Base-by-base conservation (phyloP, 768 basidiomycete genomes). In the Leccinellum luteum region DNA sequence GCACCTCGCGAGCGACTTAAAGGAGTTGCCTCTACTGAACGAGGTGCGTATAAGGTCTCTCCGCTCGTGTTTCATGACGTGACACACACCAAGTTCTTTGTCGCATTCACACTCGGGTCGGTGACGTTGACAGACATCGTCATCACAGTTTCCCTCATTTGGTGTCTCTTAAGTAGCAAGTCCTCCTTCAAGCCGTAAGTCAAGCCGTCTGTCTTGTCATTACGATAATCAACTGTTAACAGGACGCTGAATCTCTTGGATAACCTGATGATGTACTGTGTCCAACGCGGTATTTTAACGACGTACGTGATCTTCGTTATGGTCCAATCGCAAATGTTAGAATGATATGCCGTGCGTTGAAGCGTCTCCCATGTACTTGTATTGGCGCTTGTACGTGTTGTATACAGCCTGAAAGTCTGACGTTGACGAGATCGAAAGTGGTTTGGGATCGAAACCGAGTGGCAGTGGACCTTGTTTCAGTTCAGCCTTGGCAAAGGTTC, bases 401-500 rank as follows among this genome's bases (percentile, higher is more conserved):
- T 17, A 25, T 6, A 15, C 12, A 2, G 28, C 9, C 12, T 32
- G 7, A 31, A 30, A 15, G 30, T 35, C 15, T 44, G 23, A 25
- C 14, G 1, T 19, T 10, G n/a, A 13, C 8, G 38, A 14, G 51
- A 19, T 32, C 3, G 23, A 6, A 9, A 60, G 63, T 64, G 63
- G 63, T 60, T 31, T 27, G 3, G 23, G 8, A 51, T 64, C 8
- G 48, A 55, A 14, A 23, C 27, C 1, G 23, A 21, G 2, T 55
- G 48, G 47, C 25, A 38, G 25, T 64, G 59, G 59, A 45, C 59
- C 8, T 23, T 64, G 56, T 53, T 64, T 21, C 58, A 57, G 25
- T 57, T 64, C 10, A 57, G 59, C 45, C 51, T 64, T 6, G 59
- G 63, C 8, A 64, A 56, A 55, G 55, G 61, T 63, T 2, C 12